A percentile compares a stretch with the other conserved stretches of the same genome.
These are phyloP conservation scores for Flaveria brownii DNA, from an alignment of 129 eudicot genomes.

Conservation along the genomic window DNA sequence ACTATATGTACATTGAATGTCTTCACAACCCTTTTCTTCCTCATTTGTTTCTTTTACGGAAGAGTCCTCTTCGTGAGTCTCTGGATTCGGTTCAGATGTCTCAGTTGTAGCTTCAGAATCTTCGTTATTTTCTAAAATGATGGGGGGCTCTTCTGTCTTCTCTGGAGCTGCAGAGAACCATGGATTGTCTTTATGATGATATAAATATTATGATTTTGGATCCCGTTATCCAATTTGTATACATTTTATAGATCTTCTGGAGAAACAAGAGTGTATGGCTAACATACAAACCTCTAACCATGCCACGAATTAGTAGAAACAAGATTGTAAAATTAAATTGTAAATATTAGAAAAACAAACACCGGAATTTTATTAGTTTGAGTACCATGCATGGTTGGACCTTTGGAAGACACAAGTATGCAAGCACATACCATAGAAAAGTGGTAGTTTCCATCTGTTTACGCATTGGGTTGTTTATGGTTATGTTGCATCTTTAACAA, in stretches of 20 bases:
- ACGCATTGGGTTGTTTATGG: neutral
- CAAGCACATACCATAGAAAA: neutral
- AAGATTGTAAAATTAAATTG: neutral
- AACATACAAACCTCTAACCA: neutral
- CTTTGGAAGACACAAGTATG: neutral
- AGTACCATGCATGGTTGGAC: neutral
- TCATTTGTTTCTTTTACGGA: constrained; percentile 45
- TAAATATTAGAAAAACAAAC: constrained; percentile 1
- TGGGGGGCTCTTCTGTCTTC: constrained; percentile 39
- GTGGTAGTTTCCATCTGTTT: neutral
- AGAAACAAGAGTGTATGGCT: neutral
- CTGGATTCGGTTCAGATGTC: constrained; percentile 41
- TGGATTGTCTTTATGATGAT: neutral
- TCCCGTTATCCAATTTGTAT: neutral
- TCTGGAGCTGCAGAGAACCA: constrained; percentile 19
- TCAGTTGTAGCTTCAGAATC: constrained; percentile 25
- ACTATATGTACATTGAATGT: constrained; percentile 55
- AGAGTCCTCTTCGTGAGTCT: constrained; percentile 49
- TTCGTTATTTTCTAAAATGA: constrained; percentile 30
- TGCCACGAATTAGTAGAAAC: neutral
- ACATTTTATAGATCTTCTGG: neutral
- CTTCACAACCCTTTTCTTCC: constrained; percentile 47
- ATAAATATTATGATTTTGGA: neutral
- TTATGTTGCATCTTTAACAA: neutral
- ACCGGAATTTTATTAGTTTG: neutral